These are phyloP conservation scores for Fusarium nelsonii DNA, from an alignment of 2,329 filamentous ascomycete species.

Conservation along the genomic window DNA sequence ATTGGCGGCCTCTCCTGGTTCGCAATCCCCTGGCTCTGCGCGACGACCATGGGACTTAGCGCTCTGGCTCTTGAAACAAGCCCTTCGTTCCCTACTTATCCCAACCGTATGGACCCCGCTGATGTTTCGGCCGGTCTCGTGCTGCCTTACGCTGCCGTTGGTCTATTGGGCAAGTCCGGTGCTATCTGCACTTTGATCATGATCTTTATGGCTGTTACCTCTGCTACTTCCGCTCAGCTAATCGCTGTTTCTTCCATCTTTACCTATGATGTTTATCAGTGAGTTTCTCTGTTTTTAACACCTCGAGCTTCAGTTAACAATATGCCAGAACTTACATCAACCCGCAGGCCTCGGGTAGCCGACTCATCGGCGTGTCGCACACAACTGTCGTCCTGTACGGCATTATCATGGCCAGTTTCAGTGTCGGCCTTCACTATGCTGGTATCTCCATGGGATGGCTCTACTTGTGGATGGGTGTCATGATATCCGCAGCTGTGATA, in stretches of 20 bases:
- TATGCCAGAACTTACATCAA: conserved; percentile 65
- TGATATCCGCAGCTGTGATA: conserved; percentile 87
- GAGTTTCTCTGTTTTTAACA: rapidly evolving
- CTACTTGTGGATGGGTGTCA: conserved; percentile 91
- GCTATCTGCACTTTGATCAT: conserved; percentile 44
- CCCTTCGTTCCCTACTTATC: conserved; percentile 58
- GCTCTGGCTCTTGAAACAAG: conserved; percentile 78
- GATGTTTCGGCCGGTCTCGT: conserved; percentile 88
- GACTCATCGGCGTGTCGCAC: conserved; percentile 85
- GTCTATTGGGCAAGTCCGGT: conserved; percentile 69
- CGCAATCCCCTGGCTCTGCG: conserved; percentile 89
- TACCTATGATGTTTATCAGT: conserved; percentile 42
- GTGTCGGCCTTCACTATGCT: conserved; percentile 78
- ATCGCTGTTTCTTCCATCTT: conserved; percentile 90
- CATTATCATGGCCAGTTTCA: conserved; percentile 81
- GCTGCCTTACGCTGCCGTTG: conserved; percentile 86
- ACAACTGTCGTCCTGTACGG: conserved; percentile 77
- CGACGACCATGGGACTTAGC: conserved; percentile 88
- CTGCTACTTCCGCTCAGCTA: conserved; percentile 83
- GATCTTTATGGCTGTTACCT: conserved; percentile 75
- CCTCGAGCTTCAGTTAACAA: rapidly evolving
- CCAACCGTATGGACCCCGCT: conserved; percentile 56
- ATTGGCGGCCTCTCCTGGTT: conserved; percentile 91
- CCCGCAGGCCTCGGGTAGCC: conserved; percentile 78
- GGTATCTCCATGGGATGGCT: conserved; percentile 90